These are phyloP conservation scores for Saccharomyces hybrid DNA, from an alignment of 1,139 yeast species.

Conservation along the genomic window DNA sequence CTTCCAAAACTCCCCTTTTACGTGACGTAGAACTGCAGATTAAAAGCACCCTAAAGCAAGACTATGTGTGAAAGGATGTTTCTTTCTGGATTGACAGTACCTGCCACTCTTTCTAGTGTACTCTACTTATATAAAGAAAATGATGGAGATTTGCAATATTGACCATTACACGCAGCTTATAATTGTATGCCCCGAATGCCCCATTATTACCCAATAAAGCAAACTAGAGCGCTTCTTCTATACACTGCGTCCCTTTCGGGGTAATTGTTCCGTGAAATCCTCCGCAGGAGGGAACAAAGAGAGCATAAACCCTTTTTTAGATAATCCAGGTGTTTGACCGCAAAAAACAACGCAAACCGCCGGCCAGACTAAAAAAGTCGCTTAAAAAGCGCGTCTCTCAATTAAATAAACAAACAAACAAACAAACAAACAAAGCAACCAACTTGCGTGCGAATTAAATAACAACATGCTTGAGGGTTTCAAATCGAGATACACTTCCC, in stretches of 20 bases:
- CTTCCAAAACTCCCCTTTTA: neutral
- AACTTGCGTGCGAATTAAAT: neutral
- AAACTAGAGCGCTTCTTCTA: neutral
- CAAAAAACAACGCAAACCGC: neutral
- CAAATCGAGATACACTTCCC: neutral
- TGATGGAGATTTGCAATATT: neutral
- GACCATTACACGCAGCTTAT: neutral
- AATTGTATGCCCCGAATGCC: neutral
- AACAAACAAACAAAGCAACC: neutral
- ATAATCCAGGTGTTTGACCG: neutral
- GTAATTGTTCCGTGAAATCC: neutral
- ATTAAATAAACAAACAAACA: neutral
- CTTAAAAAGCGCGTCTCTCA: neutral
- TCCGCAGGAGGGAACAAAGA: neutral
- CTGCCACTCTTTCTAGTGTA: neutral
- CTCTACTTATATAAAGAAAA: neutral
- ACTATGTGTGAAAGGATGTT: neutral
- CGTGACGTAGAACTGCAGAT: neutral
- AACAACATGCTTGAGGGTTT: neutral
- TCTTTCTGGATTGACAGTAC: neutral
- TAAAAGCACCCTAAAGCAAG: neutral
- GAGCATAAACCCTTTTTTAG: neutral
- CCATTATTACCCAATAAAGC: constrained; percentile 30
- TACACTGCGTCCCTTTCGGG: neutral
- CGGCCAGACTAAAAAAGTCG: neutral